A percentile compares a stretch with the other conserved stretches of the same genome.
phyloP scores from a whole-genome alignment of 176 grass and related monocot genomes.

The Cymbopogon citratus region DNA sequence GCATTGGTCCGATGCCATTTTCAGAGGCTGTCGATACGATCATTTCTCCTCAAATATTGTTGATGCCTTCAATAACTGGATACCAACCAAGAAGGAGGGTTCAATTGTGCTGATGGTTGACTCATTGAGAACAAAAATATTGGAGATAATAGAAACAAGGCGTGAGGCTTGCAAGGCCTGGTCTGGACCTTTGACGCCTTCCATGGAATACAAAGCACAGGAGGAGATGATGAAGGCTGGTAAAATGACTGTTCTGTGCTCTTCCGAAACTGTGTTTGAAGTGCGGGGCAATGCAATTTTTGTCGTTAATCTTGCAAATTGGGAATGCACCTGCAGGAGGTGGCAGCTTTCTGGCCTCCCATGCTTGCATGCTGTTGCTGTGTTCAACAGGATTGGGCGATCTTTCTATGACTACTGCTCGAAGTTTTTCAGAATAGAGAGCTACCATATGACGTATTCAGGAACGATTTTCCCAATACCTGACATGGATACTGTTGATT shows the following conservation, averaged over 20 bases:
- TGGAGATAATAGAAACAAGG: slow-evolving; percentile 66
- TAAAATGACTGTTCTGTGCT: slow-evolving; percentile 83
- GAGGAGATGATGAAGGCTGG: slow-evolving; percentile 60
- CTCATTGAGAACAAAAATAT: slow-evolving; percentile 63
- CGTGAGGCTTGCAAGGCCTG: slow-evolving; percentile 56
- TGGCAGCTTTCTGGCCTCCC: slow-evolving; percentile 93
- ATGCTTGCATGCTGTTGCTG: slow-evolving; percentile 88
- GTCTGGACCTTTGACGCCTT: slow-evolving; percentile 72
- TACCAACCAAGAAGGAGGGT: slow-evolving; percentile 82
- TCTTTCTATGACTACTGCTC: slow-evolving; percentile 76
- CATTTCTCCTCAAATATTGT: slow-evolving; percentile 90
- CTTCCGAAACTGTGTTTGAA: slow-evolving; percentile 94
- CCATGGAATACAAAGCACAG: slow-evolving; percentile 77
- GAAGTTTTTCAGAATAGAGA: slow-evolving; percentile 67
- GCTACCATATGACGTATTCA: slow-evolving; percentile 70
- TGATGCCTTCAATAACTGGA: slow-evolving; percentile 91
- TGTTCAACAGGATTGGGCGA: slow-evolving; percentile 61
- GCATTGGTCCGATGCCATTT: slow-evolving; percentile 94
- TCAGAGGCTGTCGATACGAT: slow-evolving; percentile 79
- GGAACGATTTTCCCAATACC: slow-evolving; percentile 72
- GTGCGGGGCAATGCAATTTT: slow-evolving; percentile 77
- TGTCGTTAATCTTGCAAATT: slow-evolving; percentile 78
- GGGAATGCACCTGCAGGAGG: slow-evolving; percentile 88
- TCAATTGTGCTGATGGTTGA: slow-evolving; percentile 82
- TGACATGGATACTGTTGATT: slow-evolving; percentile 81